A percentile compares a stretch with the other conserved stretches of the same genome.
phyloP scores from a whole-genome alignment of 805 yeast species.

The Wickerhamiella alocasiicola region DNA sequence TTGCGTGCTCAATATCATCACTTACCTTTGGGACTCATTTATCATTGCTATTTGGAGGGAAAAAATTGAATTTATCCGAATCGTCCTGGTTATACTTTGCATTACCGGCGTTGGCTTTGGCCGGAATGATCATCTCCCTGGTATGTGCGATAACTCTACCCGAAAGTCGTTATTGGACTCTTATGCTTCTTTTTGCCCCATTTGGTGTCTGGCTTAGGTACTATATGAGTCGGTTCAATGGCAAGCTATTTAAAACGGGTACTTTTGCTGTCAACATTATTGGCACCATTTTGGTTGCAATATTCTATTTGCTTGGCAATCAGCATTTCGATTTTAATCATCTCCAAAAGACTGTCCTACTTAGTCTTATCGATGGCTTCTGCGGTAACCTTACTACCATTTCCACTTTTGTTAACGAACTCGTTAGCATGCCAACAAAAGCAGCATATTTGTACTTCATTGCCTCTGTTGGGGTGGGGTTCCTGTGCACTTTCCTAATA shows the following conservation, averaged over 20 bases:
- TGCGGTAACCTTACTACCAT: slow-evolving; percentile 65
- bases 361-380: slow-evolving; percentile 50
- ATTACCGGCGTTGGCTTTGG: slow-evolving; percentile 24
- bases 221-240: slow-evolving; percentile 40
- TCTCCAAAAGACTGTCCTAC: slow-evolving; percentile 29
- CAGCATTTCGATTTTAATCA: slow-evolving; percentile 34
- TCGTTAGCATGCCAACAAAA: slow-evolving; percentile 30
- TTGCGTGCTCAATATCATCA: slow-evolving; percentile 50
- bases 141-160: slow-evolving; percentile 33
- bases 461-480: slow-evolving; percentile 37
- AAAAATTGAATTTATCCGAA: neutral
- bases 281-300: slow-evolving; percentile 36
- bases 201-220: slow-evolving; percentile 53
- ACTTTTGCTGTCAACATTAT: slow-evolving; percentile 39
- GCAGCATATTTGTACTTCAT: slow-evolving; percentile 41
- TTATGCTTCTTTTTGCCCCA: slow-evolving; percentile 56
- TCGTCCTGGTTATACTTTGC: neutral
- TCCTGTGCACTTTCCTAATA: slow-evolving; percentile 40
- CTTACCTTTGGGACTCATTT: slow-evolving; percentile 47
- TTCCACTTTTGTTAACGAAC: slow-evolving; percentile 65
- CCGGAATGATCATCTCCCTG: slow-evolving; percentile 29
- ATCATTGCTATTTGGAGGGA: neutral
- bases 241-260: slow-evolving; percentile 41
- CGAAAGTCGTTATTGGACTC: slow-evolving; percentile 57
- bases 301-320: slow-evolving; percentile 33